Conservation (phyloP, 306 rosid species). For the Vigna unguiculata region DNA sequence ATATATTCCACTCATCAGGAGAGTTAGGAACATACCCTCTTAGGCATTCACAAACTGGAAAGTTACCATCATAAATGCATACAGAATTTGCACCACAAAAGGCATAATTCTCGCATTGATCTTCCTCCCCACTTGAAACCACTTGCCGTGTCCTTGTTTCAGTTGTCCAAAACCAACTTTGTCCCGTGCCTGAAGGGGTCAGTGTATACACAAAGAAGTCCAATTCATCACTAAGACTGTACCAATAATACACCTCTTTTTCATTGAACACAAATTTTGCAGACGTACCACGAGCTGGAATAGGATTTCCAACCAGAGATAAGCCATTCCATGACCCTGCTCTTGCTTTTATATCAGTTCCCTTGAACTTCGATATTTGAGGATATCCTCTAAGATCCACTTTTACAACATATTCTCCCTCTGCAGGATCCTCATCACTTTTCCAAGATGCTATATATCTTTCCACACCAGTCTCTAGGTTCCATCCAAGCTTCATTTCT, state of each 20-base stretch:
- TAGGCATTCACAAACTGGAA: conserved; percentile 27
- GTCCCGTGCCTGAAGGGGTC: too few species aligned
- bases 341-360: neutral
- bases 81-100: conserved; percentile 14
- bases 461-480: conserved; percentile 5
- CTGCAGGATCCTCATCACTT: conserved; percentile 37
- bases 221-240: neutral
- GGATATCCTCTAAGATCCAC: neutral
- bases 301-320: conserved; percentile 20
- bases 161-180: neutral
- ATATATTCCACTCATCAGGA: conserved; percentile 1
- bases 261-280: conserved; percentile 11
- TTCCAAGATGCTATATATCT: conserved; percentile 39
- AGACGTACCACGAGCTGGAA: neutral
- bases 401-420: neutral
- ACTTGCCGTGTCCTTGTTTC: neutral
- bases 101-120: conserved; percentile 31
- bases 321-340: conserved; percentile 35
- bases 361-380: neutral
- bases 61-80: neutral
- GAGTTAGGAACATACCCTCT: conserved; percentile 25
- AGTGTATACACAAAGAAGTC: too few species aligned
- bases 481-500: conserved; percentile 41
- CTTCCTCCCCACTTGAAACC: neutral
- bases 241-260: conserved; percentile 27